Conservation (phyloP, 2,329 filamentous ascomycete genomes). For the Nigrospora sphaerica region DNA sequence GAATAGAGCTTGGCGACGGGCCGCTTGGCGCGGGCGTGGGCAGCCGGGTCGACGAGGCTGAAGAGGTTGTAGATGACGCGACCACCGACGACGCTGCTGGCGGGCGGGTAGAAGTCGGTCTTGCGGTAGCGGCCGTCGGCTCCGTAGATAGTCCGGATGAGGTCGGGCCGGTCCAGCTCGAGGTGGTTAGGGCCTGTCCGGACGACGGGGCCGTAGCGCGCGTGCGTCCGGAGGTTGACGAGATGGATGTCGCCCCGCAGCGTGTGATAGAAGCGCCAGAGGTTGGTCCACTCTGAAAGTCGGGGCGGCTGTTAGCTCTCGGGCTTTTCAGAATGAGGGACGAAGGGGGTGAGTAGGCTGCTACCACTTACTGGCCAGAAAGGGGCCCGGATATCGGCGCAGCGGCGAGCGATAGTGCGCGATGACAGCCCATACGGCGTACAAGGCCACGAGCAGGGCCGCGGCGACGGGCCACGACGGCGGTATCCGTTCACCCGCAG, state of each 20-base stretch:
- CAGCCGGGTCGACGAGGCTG: constrained; percentile 14
- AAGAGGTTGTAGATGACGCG: constrained; percentile 24
- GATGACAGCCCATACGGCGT: neutral
- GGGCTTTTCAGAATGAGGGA: neutral
- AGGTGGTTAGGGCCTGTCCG: constrained; percentile 26
- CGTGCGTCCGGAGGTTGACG: neutral
- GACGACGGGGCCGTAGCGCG: constrained; percentile 25
- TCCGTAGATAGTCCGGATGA: constrained; percentile 25
- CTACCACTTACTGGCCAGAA: neutral
- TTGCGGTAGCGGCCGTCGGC: constrained; percentile 13
- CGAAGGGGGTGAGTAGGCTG: neutral
- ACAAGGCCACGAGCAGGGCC: neutral
- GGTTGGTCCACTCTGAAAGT: neutral
- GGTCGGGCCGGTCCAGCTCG: constrained; percentile 16
- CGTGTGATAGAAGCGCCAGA: neutral
- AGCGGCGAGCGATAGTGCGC: constrained; percentile 1
- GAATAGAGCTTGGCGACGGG: neutral
- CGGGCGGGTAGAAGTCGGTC: constrained; percentile 12
- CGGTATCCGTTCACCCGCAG: neutral
- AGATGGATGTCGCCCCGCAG: neutral
- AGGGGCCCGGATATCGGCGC: neutral
- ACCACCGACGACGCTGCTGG: constrained; percentile 15
- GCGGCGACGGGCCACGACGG: neutral
- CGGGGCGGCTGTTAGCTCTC: neutral
- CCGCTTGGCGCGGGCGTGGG: neutral